Base-by-base conservation (phyloP, 108 stramenopile genomes). In the Skeletonema tropicum region DNA sequence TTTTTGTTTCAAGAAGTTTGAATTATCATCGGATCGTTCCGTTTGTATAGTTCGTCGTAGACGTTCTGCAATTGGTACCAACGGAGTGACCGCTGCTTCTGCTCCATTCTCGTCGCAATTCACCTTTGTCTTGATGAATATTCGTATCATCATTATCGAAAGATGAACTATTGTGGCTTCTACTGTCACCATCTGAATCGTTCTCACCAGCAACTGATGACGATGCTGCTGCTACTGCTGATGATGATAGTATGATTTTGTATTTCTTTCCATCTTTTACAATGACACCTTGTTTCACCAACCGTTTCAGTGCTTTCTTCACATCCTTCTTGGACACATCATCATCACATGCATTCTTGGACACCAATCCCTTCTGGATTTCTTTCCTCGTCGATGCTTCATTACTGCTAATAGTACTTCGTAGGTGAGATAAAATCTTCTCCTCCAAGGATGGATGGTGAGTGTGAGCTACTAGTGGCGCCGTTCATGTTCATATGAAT, bases 41-140 rank as follows among this genome's bases (percentile, higher is more conserved):
- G 58, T 26, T 42, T 32, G 52, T 57, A 45, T 19, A 23, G 45
- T 45, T 60, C 48, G 69, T 66, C 88, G 61, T 62, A 91, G 70
- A 26, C 76, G 75, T 48, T 83, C 75, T 3, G 86, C 90, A 71
- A 91, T 86, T 17, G 90, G 90, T 26, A 91, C 58, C 36, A 46
- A 70, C 19, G 57, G 25, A 23, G 29, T 26, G 17, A 55, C 64
- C 31, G 17, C 31, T 25, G 76, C 31, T 58, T 39, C 41, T 52
- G 1, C 68, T n/a, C 68, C 66, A n/a, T 30, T 33, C 58, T 35
- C 33, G 3, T 35, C 6, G 33, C 29, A 59, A 68, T 3, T 70
- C 60, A 39, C 19, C 41, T 4, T 76, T 26, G 5, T n/a, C 64
- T 31, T 21, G 33, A 59, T 35, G 3, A 7, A 35, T 3, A 35